phyloP scores from a whole-genome alignment of 2,329 filamentous ascomycete genomes.

The Tolypocladium endophyticum region DNA sequence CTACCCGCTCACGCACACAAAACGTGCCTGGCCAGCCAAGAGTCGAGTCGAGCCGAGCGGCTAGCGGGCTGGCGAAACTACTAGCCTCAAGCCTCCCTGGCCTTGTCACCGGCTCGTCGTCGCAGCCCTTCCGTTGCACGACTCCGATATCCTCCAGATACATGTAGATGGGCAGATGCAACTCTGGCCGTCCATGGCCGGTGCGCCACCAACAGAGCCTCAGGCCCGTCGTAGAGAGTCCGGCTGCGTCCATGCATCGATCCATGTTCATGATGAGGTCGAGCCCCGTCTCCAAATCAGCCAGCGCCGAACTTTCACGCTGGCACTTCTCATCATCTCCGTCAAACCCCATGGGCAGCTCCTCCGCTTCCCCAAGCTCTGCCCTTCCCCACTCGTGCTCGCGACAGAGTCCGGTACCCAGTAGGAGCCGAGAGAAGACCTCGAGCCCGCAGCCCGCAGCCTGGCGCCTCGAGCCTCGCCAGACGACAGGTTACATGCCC shows the following conservation, averaged over 20 bases:
- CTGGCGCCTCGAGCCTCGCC: not conserved
- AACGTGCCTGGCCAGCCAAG: no score
- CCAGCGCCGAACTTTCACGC: not conserved
- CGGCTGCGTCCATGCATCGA: not conserved
- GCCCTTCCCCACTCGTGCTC: not conserved
- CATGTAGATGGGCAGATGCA: not conserved
- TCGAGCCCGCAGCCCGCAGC: not conserved
- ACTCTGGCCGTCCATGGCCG: not conserved
- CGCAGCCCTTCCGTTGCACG: no score
- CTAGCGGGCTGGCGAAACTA: no score
- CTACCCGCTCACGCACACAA: no score
- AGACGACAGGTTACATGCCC: not conserved
- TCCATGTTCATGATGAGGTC: no score
- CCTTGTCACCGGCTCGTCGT: not conserved
- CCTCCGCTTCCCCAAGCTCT: not conserved
- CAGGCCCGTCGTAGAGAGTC: not conserved
- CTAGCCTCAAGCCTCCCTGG: not conserved
- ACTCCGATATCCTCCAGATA: no score
- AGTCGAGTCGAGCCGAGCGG: no score
- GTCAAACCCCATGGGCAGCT: not conserved
- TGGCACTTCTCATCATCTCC: not conserved
- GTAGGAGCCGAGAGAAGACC: not conserved
- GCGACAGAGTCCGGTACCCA: not conserved
- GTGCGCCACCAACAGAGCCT: not conserved
- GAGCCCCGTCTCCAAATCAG: no score